A percentile compares a stretch with the other conserved stretches of the same genome.
These are phyloP conservation scores for Prunella vulgaris DNA, from an alignment of 257 asterid species.

Conservation along the genomic window DNA sequence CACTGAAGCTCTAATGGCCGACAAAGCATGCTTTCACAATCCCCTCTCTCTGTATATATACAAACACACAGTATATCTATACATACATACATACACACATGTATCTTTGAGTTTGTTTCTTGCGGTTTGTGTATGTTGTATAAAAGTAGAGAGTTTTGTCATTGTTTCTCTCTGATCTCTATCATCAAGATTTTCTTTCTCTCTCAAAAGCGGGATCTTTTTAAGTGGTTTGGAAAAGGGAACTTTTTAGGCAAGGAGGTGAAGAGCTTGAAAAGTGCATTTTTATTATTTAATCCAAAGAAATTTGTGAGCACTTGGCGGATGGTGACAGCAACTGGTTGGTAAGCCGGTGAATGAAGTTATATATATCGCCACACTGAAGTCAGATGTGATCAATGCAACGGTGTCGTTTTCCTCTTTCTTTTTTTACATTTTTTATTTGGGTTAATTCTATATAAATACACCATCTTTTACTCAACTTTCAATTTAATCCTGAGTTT, in stretches of 20 bases:
- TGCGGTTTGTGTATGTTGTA: conserved; percentile 21
- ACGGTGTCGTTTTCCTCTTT: background rate
- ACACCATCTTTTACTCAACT: no score
- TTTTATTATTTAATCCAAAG: conserved; percentile 20
- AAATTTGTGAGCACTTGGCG: conserved; percentile 35
- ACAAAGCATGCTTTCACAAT: conserved; percentile 73
- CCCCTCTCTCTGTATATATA: background rate
- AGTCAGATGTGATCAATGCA: conserved; percentile 26
- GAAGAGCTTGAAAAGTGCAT: conserved; percentile 21
- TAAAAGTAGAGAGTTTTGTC: conserved; percentile 10
- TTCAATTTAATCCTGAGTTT: no score
- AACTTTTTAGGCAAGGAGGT: conserved; percentile 41
- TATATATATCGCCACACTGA: conserved; percentile 11
- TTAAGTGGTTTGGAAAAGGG: conserved; percentile 51
- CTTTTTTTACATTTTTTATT: background rate
- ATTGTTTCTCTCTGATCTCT: conserved; percentile 23
- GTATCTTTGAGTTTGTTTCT: conserved; percentile 18
- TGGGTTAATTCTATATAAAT: no score
- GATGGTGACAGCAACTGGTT: conserved; percentile 41
- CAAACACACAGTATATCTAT: background rate
- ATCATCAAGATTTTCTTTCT: conserved; percentile 35
- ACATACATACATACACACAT: background rate
- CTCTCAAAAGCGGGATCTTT: conserved; percentile 43
- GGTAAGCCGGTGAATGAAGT: conserved; percentile 29
- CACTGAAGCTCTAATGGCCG: conserved; percentile 85